These are phyloP conservation scores for Tulasnella sp. DNA, from an alignment of 768 basidiomycete genomes.

Conservation along the genomic window DNA sequence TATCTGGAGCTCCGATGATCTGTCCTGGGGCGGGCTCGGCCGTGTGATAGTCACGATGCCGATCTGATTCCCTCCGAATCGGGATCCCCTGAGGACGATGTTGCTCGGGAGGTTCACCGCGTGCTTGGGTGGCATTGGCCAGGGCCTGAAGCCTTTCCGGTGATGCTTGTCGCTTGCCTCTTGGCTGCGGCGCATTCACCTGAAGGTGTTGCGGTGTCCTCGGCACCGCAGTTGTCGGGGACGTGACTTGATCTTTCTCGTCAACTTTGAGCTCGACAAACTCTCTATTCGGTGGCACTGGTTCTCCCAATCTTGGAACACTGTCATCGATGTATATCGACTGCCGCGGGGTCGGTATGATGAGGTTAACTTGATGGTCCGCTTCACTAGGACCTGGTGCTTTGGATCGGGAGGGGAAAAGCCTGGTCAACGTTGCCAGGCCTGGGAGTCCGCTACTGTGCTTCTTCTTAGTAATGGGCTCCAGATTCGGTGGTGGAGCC, in stretches of 20 bases:
- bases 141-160: conserved; percentile 17
- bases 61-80: conserved; percentile 25
- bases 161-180: conserved; percentile 16
- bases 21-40: conserved; percentile 21
- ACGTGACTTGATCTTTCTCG: background rate
- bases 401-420: conserved; percentile 20
- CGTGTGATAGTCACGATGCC: background rate
- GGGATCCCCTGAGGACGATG: conserved; percentile 9
- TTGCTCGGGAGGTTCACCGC: background rate
- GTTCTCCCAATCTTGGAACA: background rate
- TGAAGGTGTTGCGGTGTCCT: background rate
- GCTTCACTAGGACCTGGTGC: background rate
- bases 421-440: conserved; percentile 17
- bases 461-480: conserved; percentile 16
- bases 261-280: background rate
- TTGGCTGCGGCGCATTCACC: conserved; percentile 9
- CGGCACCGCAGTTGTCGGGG: background rate
- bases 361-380: background rate
- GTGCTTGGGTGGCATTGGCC: background rate
- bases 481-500: conserved; percentile 22
- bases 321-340: background rate
- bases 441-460: conserved; percentile 1
- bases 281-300: background rate
- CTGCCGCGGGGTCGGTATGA: conserved; percentile 15
- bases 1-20: conserved; percentile 26